Conservation (phyloP, 1,284 basidiomycete species). For the Ustilago trichophora region DNA sequence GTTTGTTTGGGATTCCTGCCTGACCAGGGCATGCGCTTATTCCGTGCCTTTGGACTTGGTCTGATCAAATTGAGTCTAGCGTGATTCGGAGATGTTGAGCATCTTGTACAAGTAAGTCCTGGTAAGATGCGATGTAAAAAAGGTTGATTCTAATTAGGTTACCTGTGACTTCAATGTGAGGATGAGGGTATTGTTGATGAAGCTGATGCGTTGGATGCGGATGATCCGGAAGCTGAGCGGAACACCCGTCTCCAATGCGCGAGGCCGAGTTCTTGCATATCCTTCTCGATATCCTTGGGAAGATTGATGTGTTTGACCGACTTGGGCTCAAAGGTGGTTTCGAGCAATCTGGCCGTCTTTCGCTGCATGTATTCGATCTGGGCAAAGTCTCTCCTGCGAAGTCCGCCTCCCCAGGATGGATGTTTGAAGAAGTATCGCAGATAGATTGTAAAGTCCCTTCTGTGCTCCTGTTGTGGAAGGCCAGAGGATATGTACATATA, state of each 20-base stretch:
- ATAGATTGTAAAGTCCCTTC: conserved; percentile 60
- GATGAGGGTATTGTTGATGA: no score
- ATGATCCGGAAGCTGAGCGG: conserved; percentile 6
- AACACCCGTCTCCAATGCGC: conserved; percentile 38
- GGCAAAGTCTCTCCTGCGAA: conserved; percentile 57
- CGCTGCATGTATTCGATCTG: conserved; percentile 65
- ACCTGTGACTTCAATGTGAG: no score
- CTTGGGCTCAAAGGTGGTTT: conserved; percentile 55
- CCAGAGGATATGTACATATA: no score
- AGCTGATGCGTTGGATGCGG: conserved; percentile 2
- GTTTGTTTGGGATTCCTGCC: no score
- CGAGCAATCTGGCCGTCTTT: conserved; percentile 51
- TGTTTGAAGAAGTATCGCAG: conserved; percentile 64
- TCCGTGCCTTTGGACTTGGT: background rate
- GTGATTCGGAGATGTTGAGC: no score
- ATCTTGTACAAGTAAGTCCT: no score
- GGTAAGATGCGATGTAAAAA: no score
- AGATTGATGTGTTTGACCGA: conserved; percentile 58
- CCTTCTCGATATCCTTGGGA: conserved; percentile 36
- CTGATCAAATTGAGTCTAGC: no score
- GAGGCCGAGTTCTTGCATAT: conserved; percentile 37
- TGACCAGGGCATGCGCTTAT: no score
- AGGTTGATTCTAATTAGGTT: no score
- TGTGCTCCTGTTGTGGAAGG: conserved; percentile 55
- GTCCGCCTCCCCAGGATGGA: conserved; percentile 59